These are phyloP conservation scores for Tetracladium marchalianum DNA, from an alignment of 495 filamentous ascomycete species.

Conservation along the genomic window DNA sequence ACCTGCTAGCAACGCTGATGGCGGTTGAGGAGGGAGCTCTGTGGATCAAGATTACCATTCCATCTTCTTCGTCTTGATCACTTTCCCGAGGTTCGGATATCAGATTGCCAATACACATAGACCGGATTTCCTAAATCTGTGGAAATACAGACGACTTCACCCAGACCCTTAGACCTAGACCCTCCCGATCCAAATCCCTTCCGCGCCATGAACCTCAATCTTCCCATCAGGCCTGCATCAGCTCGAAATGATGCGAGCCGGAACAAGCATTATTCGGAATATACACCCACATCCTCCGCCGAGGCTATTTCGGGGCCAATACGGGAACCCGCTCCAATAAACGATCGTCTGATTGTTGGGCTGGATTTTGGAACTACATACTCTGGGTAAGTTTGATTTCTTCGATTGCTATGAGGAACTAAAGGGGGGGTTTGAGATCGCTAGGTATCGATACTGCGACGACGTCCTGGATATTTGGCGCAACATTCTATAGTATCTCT, in stretches of 20 bases:
- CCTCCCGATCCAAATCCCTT: neutral
- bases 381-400: slow-evolving; percentile 43
- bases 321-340: slow-evolving; percentile 33
- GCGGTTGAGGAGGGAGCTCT: too few species aligned
- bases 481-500: neutral
- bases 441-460: neutral
- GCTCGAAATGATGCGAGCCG: slow-evolving; percentile 43
- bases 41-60: too few species aligned
- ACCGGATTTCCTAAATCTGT: too few species aligned
- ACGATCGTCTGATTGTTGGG: slow-evolving; percentile 52
- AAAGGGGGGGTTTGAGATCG: neutral
- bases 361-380: slow-evolving; percentile 66
- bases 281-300: slow-evolving; percentile 37
- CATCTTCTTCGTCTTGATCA: too few species aligned
- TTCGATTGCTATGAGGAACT: neutral
- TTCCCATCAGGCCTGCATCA: slow-evolving; percentile 33
- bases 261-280: slow-evolving; percentile 37
- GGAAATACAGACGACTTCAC: too few species aligned
- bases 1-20: too few species aligned
- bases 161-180: too few species aligned
- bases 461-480: neutral
- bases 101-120: too few species aligned
- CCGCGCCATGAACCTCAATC: slow-evolving; percentile 32
- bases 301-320: slow-evolving; percentile 46
- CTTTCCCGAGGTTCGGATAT: too few species aligned